Conservation (phyloP, 257 asterid genomes). For the Fraxinus cuspidata region DNA sequence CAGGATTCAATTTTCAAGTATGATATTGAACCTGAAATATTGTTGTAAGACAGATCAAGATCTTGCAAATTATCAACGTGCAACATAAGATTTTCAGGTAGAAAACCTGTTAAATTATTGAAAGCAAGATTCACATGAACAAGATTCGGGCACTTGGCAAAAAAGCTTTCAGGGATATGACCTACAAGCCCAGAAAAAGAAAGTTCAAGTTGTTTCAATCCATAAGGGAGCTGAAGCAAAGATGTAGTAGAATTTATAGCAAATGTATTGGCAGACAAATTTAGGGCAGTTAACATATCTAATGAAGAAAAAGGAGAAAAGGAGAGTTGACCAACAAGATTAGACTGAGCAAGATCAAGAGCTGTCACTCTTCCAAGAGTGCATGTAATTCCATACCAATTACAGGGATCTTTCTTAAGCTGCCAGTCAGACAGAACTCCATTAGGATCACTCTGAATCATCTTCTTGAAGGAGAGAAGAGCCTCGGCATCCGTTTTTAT, state of each 20-base stretch:
- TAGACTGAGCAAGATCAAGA: slow-evolving; percentile 72
- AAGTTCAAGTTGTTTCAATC: slow-evolving; percentile 58
- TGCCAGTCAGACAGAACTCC: slow-evolving; percentile 70
- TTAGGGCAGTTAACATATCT: slow-evolving; percentile 59
- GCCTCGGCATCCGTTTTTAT: slow-evolving; percentile 62
- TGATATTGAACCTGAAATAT: slow-evolving; percentile 64
- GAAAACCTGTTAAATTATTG: slow-evolving; percentile 65
- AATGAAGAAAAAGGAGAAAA: slow-evolving; percentile 55
- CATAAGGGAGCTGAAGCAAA: slow-evolving; percentile 57
- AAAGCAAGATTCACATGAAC: slow-evolving; percentile 71
- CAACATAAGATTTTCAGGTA: slow-evolving; percentile 57
- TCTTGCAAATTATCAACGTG: slow-evolving; percentile 52
- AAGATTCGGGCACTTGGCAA: slow-evolving; percentile 62
- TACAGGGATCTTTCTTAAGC: slow-evolving; percentile 55
- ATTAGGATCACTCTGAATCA: slow-evolving; percentile 59
- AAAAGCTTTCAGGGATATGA: slow-evolving; percentile 52
- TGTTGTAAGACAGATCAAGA: slow-evolving; percentile 80
- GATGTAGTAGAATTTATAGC: slow-evolving; percentile 52
- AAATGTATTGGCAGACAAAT: slow-evolving; percentile 68
- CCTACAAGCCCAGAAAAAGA: slow-evolving; percentile 69
- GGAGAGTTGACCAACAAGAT: slow-evolving; percentile 63
- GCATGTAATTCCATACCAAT: slow-evolving; percentile 74
- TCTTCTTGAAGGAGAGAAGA: slow-evolving; percentile 77
- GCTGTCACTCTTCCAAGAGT: slow-evolving; percentile 54
- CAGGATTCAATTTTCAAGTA: slow-evolving; percentile 59